These are phyloP conservation scores for Morella rubra DNA, from an alignment of 306 rosid genomes.

Conservation along the genomic window DNA sequence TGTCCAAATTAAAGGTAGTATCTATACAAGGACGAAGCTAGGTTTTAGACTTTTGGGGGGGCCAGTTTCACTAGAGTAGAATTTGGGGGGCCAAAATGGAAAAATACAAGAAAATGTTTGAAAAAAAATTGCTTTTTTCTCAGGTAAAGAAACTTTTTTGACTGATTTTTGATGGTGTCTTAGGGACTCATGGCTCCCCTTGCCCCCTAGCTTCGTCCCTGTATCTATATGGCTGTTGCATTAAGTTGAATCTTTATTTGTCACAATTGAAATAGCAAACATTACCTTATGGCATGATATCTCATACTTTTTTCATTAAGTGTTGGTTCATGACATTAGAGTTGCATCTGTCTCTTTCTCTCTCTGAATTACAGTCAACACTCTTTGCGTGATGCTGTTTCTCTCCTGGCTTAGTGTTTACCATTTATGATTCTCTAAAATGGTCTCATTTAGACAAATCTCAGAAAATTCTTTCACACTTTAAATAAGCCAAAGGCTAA, in stretches of 20 bases:
- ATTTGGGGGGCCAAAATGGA: no score
- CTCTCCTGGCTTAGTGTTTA: not conserved
- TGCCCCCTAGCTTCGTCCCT: no score
- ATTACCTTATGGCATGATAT: not conserved
- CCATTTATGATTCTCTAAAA: not conserved
- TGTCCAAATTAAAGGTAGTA: slow-evolving; percentile 72
- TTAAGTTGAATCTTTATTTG: not conserved
- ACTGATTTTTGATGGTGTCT: no score
- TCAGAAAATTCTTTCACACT: not conserved
- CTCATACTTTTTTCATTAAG: not conserved
- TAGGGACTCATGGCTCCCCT: no score
- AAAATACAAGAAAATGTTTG: no score
- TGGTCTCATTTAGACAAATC: not conserved
- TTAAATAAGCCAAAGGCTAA: not conserved
- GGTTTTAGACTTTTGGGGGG: no score
- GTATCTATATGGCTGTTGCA: not conserved
- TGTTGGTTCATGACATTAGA: slow-evolving; percentile 10
- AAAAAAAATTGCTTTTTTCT: no score
- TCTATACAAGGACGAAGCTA: not conserved
- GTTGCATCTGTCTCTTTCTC: not conserved
- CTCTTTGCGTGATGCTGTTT: not conserved
- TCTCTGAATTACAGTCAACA: not conserved
- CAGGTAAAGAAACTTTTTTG: no score
- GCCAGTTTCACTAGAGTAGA: no score
- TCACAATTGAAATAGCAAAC: not conserved